Conservation (phyloP, 2,329 filamentous ascomycete genomes). For the Tolypocladium endophyticum region DNA sequence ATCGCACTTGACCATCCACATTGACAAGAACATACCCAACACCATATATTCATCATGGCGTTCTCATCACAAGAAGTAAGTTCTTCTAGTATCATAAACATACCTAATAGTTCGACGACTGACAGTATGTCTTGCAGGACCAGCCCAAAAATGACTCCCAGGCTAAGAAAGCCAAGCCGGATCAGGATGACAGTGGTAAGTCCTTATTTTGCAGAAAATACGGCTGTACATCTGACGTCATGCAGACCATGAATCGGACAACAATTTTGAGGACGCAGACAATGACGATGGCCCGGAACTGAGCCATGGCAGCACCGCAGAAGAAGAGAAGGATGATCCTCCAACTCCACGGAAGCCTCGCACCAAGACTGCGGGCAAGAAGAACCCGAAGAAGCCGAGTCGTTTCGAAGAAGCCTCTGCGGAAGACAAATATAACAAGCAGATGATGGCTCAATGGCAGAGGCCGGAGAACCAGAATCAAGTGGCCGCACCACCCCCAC, state of each 20-base stretch:
- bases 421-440: constrained; percentile 7
- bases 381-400: constrained; percentile 2
- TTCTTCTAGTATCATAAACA: background rate
- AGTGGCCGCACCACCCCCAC: constrained; percentile 9
- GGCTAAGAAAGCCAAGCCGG: background rate
- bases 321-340: constrained; percentile 8
- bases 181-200: background rate
- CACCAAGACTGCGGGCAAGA: background rate
- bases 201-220: background rate
- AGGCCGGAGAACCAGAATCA: constrained; percentile 13
- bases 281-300: constrained; percentile 4
- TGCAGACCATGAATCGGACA: constrained; percentile 1
- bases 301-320: constrained; percentile 3
- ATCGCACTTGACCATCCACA: background rate
- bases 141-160: background rate
- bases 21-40: background rate
- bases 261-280: constrained; percentile 5
- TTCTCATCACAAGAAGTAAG: background rate
- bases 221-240: background rate
- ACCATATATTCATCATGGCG: background rate
- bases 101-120: background rate
- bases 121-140: background rate
- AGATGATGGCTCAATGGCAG: constrained; percentile 14
- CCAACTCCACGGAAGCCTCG: constrained; percentile 1
- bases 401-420: background rate